phyloP scores from a whole-genome alignment of 371 early-diverging fungal genomes.

The Umbelopsis sp. region DNA sequence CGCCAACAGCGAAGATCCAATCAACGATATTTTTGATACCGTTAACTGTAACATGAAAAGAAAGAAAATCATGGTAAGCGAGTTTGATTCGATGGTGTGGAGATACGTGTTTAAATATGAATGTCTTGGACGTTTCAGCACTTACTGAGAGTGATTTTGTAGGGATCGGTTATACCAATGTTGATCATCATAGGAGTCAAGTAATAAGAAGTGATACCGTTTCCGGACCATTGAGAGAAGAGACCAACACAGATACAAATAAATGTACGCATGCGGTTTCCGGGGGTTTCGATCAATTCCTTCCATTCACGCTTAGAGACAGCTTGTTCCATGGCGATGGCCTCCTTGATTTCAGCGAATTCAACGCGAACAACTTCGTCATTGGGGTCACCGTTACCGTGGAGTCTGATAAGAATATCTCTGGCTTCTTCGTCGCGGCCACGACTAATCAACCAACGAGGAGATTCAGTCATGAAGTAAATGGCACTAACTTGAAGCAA shows the following conservation, averaged over 20 bases:
- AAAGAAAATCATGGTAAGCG: too few species aligned
- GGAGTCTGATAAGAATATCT: constrained; percentile 69
- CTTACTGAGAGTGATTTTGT: neutral
- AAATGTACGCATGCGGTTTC: constrained; percentile 57
- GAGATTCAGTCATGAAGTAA: constrained; percentile 5
- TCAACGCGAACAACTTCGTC: constrained; percentile 68
- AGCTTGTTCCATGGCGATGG: constrained; percentile 66
- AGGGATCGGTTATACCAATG: constrained; percentile 12
- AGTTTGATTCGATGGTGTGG: too few species aligned
- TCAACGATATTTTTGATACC: constrained; percentile 7
- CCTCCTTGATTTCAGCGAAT: constrained; percentile 73
- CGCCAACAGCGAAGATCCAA: constrained; percentile 1
- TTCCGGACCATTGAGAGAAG: constrained; percentile 21
- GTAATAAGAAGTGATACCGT: constrained; percentile 15
- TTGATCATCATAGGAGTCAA: neutral
- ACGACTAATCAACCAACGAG: neutral
- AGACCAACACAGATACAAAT: constrained; percentile 73
- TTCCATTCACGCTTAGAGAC: constrained; percentile 68
- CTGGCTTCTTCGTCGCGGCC: constrained; percentile 42
- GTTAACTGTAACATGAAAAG: neutral
- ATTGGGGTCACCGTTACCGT: constrained; percentile 53
- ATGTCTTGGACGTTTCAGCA: neutral
- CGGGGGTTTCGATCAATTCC: constrained; percentile 65
- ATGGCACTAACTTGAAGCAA: neutral
- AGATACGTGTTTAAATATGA: too few species aligned